Conservation (phyloP, 768 basidiomycete genomes). For the Tricholoma flavovirens region DNA sequence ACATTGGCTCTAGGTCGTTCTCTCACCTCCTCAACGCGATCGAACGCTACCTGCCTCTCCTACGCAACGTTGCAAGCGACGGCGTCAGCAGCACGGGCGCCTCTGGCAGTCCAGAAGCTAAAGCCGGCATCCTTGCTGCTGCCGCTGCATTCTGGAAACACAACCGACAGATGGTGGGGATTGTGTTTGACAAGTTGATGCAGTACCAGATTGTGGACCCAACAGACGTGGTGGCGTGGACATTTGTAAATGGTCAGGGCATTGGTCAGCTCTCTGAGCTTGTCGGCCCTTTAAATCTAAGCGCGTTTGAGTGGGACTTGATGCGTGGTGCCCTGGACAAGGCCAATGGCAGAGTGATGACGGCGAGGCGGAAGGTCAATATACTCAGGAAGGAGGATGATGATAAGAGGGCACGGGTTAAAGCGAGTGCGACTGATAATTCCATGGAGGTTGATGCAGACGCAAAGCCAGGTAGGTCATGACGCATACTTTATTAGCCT, state of each 20-base stretch:
- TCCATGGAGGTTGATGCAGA: conserved; percentile 75
- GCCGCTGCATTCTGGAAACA: conserved; percentile 78
- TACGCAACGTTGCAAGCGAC: conserved; percentile 58
- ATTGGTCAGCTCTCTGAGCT: conserved; percentile 19
- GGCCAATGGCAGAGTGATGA: conserved; percentile 81
- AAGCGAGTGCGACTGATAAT: conserved; percentile 52
- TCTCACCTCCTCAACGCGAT: conserved; percentile 97
- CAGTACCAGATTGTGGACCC: conserved; percentile 98
- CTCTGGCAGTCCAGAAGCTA: conserved; percentile 47
- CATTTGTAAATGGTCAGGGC: conserved; percentile 52
- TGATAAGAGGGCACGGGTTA: conserved; percentile 70
- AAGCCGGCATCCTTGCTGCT: conserved; percentile 64
- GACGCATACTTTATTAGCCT: conserved; percentile 7
- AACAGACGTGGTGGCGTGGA: conserved; percentile 83
- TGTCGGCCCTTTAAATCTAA: conserved; percentile 19
- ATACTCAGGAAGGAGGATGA: conserved; percentile 85
- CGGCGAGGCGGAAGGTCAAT: conserved; percentile 68
- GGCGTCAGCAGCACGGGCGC: conserved; percentile 31
- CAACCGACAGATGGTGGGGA: conserved; percentile 81
- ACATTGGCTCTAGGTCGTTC: conserved; percentile 92
- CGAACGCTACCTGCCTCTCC: conserved; percentile 82
- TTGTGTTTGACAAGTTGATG: conserved; percentile 97
- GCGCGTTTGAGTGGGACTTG: conserved; percentile 79
- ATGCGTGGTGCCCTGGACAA: conserved; percentile 82
- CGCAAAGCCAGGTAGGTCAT: conserved; percentile 38